phyloP scores from a whole-genome alignment of 2,329 filamentous ascomycete genomes.

The Pseudopyricularia cyperi region DNA sequence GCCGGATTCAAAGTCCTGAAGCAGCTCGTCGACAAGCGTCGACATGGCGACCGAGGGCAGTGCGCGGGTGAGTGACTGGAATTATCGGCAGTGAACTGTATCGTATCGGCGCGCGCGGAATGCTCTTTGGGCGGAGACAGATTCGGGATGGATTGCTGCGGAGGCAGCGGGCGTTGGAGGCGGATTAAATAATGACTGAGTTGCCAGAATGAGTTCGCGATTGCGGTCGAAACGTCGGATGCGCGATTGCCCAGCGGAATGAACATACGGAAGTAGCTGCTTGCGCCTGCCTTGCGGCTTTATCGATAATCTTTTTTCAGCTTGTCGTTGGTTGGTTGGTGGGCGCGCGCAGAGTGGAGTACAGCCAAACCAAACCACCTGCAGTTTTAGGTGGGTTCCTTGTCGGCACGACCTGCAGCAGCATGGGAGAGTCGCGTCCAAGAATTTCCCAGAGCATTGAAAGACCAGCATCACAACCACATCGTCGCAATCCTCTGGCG shows the following conservation, averaged over 20 bases:
- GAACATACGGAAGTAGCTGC: not conserved
- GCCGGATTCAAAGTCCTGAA: constrained; percentile 80
- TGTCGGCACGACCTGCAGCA: not conserved
- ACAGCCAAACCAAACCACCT: not conserved
- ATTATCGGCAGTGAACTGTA: not conserved
- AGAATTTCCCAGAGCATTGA: not conserved
- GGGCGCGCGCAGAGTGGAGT: not conserved
- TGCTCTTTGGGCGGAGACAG: not conserved
- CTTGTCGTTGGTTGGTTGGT: not conserved
- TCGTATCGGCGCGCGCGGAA: not conserved
- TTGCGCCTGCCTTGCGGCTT: not conserved
- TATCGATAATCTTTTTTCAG: not conserved
- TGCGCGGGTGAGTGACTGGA: not conserved
- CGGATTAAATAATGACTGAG: not conserved
- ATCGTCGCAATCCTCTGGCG: no score
- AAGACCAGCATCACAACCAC: not conserved
- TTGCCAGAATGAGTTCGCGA: not conserved
- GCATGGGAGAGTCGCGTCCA: not conserved
- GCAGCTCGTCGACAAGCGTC: constrained; percentile 80
- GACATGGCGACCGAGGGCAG: constrained; percentile 46
- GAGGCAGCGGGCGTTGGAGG: not conserved
- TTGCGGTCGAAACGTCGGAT: not conserved
- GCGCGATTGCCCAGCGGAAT: not conserved
- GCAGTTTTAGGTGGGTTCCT: not conserved
- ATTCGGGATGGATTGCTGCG: not conserved